Percentiles rank a stretch among this genome's conserved stretches.
Evolutionary conservation across 2,329 filamentous ascomycete genomes (phyloP).

Genomic region (Corinectria fuckeliana): DNA sequence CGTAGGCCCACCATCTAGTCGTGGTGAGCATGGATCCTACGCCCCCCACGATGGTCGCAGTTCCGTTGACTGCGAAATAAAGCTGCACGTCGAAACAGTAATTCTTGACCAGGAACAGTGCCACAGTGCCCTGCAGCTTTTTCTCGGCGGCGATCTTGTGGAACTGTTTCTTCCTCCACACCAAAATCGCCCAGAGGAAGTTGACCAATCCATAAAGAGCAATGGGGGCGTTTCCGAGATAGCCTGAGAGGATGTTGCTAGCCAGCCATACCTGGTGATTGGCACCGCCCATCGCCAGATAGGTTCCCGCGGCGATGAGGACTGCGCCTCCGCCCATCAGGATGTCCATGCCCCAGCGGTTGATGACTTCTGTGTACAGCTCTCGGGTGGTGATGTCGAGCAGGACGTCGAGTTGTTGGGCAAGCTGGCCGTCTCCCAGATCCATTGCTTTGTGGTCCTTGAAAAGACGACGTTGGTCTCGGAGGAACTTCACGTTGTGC

Average conservation of each 20-base stretch:
- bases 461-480: slow-evolving; percentile 47
- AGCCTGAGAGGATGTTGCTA: slow-evolving; percentile 62
- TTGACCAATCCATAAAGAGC: slow-evolving; percentile 58
- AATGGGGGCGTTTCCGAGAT: slow-evolving; percentile 59
- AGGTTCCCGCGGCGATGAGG: slow-evolving; percentile 57
- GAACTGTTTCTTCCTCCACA: slow-evolving; percentile 48
- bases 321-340: slow-evolving; percentile 57
- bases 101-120: slow-evolving; percentile 40
- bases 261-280: slow-evolving; percentile 49
- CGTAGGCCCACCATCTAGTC: slow-evolving; percentile 59
- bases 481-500: slow-evolving; percentile 54
- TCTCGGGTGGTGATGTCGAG: slow-evolving; percentile 56
- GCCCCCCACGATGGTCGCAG: slow-evolving; percentile 54
- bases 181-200: slow-evolving; percentile 53
- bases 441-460: slow-evolving; percentile 26
- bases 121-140: slow-evolving; percentile 34
- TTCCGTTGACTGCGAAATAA: slow-evolving; percentile 53
- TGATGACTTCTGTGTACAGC: slow-evolving; percentile 56
- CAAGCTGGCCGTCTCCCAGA: slow-evolving; percentile 1
- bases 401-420: slow-evolving; percentile 43
- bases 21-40: slow-evolving; percentile 58
- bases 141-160: slow-evolving; percentile 43
- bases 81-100: slow-evolving; percentile 48
- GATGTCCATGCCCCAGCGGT: slow-evolving; percentile 58
- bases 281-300: slow-evolving; percentile 60